Conservation (phyloP, 2,329 filamentous ascomycete species). For the Curvularia lunata region DNA sequence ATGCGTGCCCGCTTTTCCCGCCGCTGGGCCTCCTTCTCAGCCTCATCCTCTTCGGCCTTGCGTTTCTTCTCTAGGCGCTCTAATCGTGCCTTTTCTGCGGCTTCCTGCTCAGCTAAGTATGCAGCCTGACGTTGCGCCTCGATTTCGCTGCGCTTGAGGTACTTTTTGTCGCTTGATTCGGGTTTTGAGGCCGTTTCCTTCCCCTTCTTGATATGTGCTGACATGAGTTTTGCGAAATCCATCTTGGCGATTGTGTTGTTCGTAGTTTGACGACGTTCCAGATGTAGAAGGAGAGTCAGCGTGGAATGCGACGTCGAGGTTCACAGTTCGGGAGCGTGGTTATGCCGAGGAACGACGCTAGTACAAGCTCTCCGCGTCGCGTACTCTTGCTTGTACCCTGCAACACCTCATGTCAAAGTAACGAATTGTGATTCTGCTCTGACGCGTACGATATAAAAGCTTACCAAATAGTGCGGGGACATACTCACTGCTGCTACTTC, state of each 20-base stretch:
- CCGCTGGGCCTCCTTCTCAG: constrained; percentile 69
- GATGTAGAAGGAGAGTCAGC: not conserved
- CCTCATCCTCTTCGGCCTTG: constrained; percentile 85
- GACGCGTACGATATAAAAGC: not conserved
- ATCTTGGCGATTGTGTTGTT: constrained; percentile 57
- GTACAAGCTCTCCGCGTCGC: constrained; percentile 29
- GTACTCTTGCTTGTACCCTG: constrained; percentile 8
- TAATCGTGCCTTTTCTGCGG: constrained; percentile 72
- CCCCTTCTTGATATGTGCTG: constrained; percentile 86
- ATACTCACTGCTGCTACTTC: not conserved
- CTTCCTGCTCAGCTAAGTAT: constrained; percentile 82
- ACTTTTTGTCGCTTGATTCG: constrained; percentile 63
- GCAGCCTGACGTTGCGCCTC: constrained; percentile 81
- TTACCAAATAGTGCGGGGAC: not conserved
- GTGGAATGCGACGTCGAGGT: constrained; percentile 4
- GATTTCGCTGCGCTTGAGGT: constrained; percentile 81
- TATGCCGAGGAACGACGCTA: constrained; percentile 27
- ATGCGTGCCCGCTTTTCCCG: constrained; percentile 83
- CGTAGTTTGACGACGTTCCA: not conserved
- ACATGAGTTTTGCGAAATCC: constrained; percentile 96
- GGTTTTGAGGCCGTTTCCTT: constrained; percentile 59
- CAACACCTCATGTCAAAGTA: not conserved
- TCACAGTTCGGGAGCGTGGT: constrained; percentile 16
- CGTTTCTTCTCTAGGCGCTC: constrained; percentile 78
- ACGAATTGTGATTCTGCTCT: not conserved